Base-by-base conservation (phyloP, 805 yeast genomes). In the Lipomyces oligophaga region DNA sequence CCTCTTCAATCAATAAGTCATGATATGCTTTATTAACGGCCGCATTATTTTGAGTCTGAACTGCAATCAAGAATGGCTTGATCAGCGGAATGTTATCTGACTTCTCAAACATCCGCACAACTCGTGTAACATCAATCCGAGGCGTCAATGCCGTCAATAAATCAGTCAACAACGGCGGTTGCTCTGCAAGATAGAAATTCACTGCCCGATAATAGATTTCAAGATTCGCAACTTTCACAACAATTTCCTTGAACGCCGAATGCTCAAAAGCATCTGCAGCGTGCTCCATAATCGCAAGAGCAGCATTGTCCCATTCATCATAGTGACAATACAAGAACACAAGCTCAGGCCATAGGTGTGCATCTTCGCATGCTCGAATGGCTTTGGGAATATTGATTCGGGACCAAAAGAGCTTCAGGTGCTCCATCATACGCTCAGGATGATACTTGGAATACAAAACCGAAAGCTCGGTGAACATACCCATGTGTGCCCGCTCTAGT, bases 251-350 rank as follows among this genome's bases (percentile, higher is more conserved):
- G 76, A 93, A 93, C 34, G 95, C 84, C 25, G 80, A 71, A 66
- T 93, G 98, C 60, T 93, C 97, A 62, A 90, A 89, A 15, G 96
- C 88, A 58, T 83, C 83, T 51, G 94, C 86, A 2, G 95, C 83
- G 64, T 81, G 87, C 67, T 93, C 97, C 74, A 93, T 93, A 89
- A 93, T 86, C 13, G 96, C 81, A 64, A 93, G 76, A 28, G 96
- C 88, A 52, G 98, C 98, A 67, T 93, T 93, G 67, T 93, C 98
- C 95, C 96, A 93, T 72, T 93, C 98, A 65, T 93, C 98, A 67
- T 93, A 93, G 69, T 93, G 98, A 65, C 96, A 88, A 72, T 90
- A 90, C 67, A 93, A 74, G 81, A 93, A 93, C 47, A 93, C 87
- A 59, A 90, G 75, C 71, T 93, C 98, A 18, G 94, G 93, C 89